Conservation (phyloP, 192 early-diverging fungal genomes). For the Coemansia sp. region DNA sequence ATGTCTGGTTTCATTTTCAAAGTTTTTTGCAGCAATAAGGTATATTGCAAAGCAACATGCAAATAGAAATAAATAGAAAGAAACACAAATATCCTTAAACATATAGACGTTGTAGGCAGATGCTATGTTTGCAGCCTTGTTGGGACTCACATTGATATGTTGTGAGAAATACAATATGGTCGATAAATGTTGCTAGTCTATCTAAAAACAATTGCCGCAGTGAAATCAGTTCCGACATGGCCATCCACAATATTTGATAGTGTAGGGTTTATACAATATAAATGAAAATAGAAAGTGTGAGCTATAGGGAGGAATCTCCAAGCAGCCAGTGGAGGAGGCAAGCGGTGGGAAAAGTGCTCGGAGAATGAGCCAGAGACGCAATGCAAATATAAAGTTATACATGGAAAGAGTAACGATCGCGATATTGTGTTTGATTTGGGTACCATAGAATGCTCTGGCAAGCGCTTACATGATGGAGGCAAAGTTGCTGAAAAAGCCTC, state of each 20-base stretch:
- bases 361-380: neutral
- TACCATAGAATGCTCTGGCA: neutral
- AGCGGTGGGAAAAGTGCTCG: neutral
- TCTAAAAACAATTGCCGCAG: no score
- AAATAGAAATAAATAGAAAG: no score
- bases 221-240: neutral
- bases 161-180: no score
- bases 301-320: neutral
- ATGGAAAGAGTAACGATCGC: conserved; percentile 1
- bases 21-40: no score
- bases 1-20: neutral
- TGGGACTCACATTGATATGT: no score
- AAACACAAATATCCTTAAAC: no score
- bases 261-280: conserved; percentile 20
- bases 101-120: no score
- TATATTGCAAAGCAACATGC: no score
- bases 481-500: conserved; percentile 54
- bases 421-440: neutral
- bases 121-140: no score
- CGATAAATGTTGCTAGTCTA: no score
- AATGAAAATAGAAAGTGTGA: neutral
- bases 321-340: neutral
- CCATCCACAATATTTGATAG: neutral
- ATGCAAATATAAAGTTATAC: neutral
- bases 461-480: conserved; percentile 27